Conservation (phyloP, 2,329 filamentous ascomycete species). For the Penicillium sp. region DNA sequence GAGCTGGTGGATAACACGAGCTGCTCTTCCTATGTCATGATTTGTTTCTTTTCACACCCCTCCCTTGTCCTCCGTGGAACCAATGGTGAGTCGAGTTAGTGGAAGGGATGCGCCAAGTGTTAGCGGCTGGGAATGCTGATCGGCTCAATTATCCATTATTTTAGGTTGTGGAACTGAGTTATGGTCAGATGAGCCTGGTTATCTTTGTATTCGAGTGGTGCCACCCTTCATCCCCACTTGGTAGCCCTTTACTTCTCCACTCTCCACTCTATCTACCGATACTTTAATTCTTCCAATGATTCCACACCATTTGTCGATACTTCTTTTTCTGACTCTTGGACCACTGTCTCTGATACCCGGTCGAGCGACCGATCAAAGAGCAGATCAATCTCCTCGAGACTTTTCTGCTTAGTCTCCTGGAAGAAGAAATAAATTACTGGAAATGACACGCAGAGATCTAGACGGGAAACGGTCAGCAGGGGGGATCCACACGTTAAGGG, state of each 20-base stretch:
- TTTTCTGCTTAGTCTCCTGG: constrained; percentile 55
- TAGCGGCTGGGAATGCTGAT: constrained; percentile 21
- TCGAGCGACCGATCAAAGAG: constrained; percentile 57
- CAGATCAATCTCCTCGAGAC: constrained; percentile 59
- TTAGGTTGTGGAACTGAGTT: neutral
- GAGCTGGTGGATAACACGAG: constrained; percentile 9
- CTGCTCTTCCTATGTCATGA: constrained; percentile 6
- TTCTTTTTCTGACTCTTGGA: neutral
- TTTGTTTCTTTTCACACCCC: neutral
- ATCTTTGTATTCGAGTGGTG: neutral
- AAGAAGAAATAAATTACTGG: constrained; percentile 54
- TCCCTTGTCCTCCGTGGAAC: constrained; percentile 3
- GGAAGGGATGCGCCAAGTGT: constrained; percentile 17
- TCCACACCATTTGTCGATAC: neutral
- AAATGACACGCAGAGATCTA: constrained; percentile 39
- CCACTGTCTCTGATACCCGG: constrained; percentile 43
- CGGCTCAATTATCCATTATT: constrained; percentile 10
- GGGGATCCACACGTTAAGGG: neutral
- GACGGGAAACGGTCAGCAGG: neutral
- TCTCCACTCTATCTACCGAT: constrained; percentile 1
- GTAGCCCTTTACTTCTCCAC: constrained; percentile 6
- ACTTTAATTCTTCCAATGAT: neutral
- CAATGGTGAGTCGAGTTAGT: constrained; percentile 13
- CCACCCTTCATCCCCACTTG: neutral
- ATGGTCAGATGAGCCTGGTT: neutral